A percentile compares a stretch with the other conserved stretches of the same genome.
These are phyloP conservation scores for Colletotrichum liaoningense DNA, from an alignment of 2,329 filamentous ascomycete species.

Conservation along the genomic window DNA sequence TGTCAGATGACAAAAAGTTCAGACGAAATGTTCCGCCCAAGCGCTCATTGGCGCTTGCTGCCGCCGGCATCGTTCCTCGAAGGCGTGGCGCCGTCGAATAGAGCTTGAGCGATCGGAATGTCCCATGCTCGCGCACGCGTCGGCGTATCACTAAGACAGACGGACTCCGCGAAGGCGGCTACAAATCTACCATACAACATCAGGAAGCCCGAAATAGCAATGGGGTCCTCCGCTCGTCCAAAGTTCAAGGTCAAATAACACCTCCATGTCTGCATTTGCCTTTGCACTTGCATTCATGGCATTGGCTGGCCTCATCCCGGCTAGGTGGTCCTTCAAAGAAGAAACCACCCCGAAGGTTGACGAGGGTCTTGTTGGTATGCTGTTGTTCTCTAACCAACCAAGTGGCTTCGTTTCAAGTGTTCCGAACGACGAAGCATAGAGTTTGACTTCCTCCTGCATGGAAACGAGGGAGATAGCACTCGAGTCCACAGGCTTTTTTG, in stretches of 20 bases:
- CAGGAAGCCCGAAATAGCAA: conserved; percentile 1
- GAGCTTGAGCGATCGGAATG: neutral
- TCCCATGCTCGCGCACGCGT: conserved; percentile 13
- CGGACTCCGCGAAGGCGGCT: neutral
- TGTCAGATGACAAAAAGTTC: neutral
- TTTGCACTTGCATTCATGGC: neutral
- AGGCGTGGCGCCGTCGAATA: conserved; percentile 6
- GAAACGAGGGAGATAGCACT: neutral
- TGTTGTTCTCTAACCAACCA: neutral
- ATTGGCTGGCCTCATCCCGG: neutral
- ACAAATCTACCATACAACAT: neutral
- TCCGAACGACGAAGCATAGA: neutral
- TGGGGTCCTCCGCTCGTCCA: neutral
- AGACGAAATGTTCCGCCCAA: neutral
- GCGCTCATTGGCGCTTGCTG: conserved; percentile 3
- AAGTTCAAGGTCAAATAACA: neutral
- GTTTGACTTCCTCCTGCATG: neutral
- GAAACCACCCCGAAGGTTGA: neutral
- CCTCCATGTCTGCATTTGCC: neutral
- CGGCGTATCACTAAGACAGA: neutral
- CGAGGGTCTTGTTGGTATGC: neutral
- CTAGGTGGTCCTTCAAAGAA: neutral
- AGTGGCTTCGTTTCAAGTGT: neutral
- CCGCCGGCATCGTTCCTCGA: conserved; percentile 12
- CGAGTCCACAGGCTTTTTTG: neutral